Conservation (phyloP, 148 eudicot species). For the Spergularia marina region DNA sequence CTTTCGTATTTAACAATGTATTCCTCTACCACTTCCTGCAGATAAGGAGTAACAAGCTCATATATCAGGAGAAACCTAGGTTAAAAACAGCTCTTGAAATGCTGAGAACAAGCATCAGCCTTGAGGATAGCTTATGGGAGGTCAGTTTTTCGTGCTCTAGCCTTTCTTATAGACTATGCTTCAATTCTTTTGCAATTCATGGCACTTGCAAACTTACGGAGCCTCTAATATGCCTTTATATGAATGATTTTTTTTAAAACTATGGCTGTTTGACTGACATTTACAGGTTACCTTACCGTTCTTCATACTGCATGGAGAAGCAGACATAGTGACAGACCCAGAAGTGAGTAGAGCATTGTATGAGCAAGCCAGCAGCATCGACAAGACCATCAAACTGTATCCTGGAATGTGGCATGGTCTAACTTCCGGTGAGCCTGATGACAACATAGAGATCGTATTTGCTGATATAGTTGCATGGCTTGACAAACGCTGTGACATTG, state of each 20-base stretch:
- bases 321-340: constrained; percentile 90
- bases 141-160: constrained; percentile 25
- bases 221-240: too few relatives aligned
- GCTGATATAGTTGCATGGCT: constrained; percentile 82
- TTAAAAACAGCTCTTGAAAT: constrained; percentile 94
- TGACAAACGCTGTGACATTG: constrained; percentile 42
- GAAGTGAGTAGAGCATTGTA: constrained; percentile 92
- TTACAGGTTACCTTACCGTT: constrained; percentile 81
- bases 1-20: not conserved
- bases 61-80: constrained; percentile 91
- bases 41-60: constrained; percentile 79
- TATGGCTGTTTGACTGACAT: not conserved
- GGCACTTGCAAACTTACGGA: too few relatives aligned
- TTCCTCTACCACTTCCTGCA: constrained; percentile 19
- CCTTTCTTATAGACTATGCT: too few relatives aligned
- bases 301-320: constrained; percentile 91
- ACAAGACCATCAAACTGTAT: constrained; percentile 88
- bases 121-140: constrained; percentile 78
- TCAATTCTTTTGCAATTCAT: too few relatives aligned
- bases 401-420: constrained; percentile 97
- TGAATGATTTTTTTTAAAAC: too few relatives aligned
- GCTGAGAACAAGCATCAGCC: constrained; percentile 91
- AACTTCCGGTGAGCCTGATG: constrained; percentile 86
- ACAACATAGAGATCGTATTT: constrained; percentile 73
- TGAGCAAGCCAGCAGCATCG: constrained; percentile 65